Conservation (phyloP, 2,329 filamentous ascomycete species). For the Lizonia empirigonia region DNA sequence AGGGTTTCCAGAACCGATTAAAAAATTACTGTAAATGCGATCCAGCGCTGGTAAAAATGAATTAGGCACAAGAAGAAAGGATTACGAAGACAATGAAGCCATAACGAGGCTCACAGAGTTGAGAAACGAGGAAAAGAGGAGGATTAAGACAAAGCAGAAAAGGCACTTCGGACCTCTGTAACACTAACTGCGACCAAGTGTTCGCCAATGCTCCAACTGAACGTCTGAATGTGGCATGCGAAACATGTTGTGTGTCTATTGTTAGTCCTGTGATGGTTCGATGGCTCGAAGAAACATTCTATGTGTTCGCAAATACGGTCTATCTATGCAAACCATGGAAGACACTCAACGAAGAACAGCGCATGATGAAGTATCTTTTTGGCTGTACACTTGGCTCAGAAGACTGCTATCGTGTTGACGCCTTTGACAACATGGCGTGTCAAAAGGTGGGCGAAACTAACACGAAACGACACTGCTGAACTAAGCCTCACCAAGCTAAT, state of each 20-base stretch:
- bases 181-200: conserved; percentile 12
- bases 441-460: conserved; percentile 13
- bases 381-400: not conserved
- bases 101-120: conserved; percentile 11
- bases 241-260: conserved; percentile 19
- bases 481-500: conserved; percentile 3
- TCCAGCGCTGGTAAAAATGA: conserved; percentile 25
- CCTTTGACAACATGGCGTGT: not conserved
- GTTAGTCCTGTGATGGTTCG: conserved; percentile 7
- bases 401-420: not conserved
- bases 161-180: not conserved
- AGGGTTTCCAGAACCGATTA: conserved; percentile 15
- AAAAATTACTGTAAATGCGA: conserved; percentile 23
- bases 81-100: conserved; percentile 1
- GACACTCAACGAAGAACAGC: too few species aligned
- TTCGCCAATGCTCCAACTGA: conserved; percentile 14
- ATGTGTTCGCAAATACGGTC: not conserved
- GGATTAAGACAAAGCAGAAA: not conserved
- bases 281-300: conserved; percentile 4
- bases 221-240: conserved; percentile 17
- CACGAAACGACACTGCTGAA: conserved; percentile 10
- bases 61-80: conserved; percentile 5
- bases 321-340: not conserved
- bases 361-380: too few species aligned
- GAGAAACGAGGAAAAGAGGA: not conserved